Conservation (phyloP, 2,329 filamentous ascomycete genomes). For the Trichoderma pleuroti region DNA sequence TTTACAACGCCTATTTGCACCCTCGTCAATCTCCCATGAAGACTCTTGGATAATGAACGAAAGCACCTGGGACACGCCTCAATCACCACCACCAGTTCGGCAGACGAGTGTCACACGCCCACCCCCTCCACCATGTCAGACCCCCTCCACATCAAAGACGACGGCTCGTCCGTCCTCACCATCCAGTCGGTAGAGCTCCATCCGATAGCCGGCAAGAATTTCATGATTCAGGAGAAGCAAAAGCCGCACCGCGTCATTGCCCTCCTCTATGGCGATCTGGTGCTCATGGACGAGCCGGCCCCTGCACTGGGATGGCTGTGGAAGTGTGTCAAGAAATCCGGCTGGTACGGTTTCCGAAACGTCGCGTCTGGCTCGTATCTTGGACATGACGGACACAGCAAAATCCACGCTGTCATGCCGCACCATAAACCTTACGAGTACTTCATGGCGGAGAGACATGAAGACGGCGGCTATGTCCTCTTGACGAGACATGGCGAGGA, state of each 20-base stretch:
- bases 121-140: background rate
- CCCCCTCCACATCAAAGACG: background rate
- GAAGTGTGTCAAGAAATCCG: background rate
- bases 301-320: background rate
- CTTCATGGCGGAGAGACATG: background rate
- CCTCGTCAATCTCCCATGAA: background rate
- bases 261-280: background rate
- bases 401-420: background rate
- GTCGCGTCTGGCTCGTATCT: constrained; percentile 7
- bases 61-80: background rate
- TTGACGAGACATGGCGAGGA: background rate
- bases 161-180: background rate
- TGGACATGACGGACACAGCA: background rate
- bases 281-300: background rate
- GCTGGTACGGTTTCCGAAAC: constrained; percentile 17
- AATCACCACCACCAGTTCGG: background rate
- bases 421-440: background rate
- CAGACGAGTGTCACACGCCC: background rate
- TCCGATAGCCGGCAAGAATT: background rate
- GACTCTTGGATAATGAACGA: background rate
- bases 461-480: constrained; percentile 7
- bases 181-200: background rate
- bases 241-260: background rate
- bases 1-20: background rate
- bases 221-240: background rate